Base-by-base conservation (phyloP, 495 filamentous ascomycete species). In the Penicillium silybi region DNA sequence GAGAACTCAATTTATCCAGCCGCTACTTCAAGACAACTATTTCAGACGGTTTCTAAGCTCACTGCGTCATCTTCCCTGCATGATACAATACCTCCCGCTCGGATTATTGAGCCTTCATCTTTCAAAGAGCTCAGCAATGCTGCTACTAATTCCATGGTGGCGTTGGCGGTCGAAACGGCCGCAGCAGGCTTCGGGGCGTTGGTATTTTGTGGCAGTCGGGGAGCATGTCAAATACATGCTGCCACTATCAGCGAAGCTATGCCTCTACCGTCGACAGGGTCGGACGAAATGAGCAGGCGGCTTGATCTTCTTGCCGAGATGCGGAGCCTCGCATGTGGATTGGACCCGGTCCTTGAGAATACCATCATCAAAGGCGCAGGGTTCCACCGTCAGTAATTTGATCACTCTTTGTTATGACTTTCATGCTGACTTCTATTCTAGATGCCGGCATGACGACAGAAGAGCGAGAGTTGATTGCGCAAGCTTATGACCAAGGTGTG, bases 401-500 rank as follows among this genome's bases (percentile, higher is more conserved):
- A 4, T 35, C 41, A 47, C 32, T 44, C 32, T 11, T 10, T 11
- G 20, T 9, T 34, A 25, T 16, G 4, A n/a, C n/a, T 10, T 0
- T 4, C 6, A 8, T 25, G 16, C 34, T 58, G 22, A 49, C 48
- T 35, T 61, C 39, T 26, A 19, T 7, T 22, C 39, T 45, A 81
- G 79, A 90, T 71, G 86, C 86, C 27, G 88, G 89, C 8, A 74
- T 93, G 65, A 91, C 88, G 4, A 84, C 77, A 0, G 89, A 93
- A 68, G 89, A 93, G 65, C 80, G 88, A 26, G 88, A 92, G 44
- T 66, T 90, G 17, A 78, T 92, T 43, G 84, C 85, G 4, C 76
- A 76, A 32, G 85, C 87, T 10, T 93, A 91, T 56, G 86, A 92
- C 59, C 68, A 73, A 26, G 87, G 89, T 1, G 68, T 78, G 3